Conservation (phyloP, 1,284 basidiomycete genomes). For the Tilletia walkeri region DNA sequence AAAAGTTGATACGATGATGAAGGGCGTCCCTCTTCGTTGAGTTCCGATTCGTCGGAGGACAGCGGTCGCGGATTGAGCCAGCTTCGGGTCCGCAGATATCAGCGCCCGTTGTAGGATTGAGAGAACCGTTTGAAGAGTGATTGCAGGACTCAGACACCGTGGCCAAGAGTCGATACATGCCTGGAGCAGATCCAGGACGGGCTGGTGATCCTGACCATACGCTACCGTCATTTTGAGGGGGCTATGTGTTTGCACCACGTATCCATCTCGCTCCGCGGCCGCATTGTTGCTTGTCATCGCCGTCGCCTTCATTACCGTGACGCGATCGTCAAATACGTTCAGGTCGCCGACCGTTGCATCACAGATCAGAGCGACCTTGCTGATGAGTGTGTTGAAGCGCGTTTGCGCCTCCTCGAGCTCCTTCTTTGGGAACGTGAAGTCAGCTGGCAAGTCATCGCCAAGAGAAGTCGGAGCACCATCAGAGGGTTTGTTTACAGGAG, state of each 20-base stretch:
- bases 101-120: conserved; percentile 78
- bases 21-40: conserved; percentile 60
- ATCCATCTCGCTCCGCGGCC: conserved; percentile 52
- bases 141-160: conserved; percentile 64
- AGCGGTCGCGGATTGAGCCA: conserved; percentile 69
- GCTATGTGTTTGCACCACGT: conserved; percentile 63
- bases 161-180: conserved; percentile 84
- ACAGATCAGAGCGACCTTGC: conserved; percentile 67
- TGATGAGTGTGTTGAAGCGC: conserved; percentile 66
- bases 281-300: conserved; percentile 18
- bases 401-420: conserved; percentile 77
- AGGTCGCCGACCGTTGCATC: conserved; percentile 71
- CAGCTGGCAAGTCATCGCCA: conserved; percentile 63
- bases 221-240: conserved; percentile 66
- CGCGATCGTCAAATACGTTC: conserved; percentile 81
- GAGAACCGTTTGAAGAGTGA: conserved; percentile 66
- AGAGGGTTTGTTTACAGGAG: conserved; percentile 61
- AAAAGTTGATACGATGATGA: conserved; percentile 68
- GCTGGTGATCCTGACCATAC: conserved; percentile 64
- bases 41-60: conserved; percentile 74
- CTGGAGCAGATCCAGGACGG: conserved; percentile 73
- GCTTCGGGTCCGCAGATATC: conserved; percentile 71
- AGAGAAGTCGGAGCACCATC: conserved; percentile 61
- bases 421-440: conserved; percentile 63
- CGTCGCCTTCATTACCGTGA: conserved; percentile 41